These are phyloP conservation scores for Rhodotorula paludigena DNA, from an alignment of 768 basidiomycete species.

Conservation along the genomic window DNA sequence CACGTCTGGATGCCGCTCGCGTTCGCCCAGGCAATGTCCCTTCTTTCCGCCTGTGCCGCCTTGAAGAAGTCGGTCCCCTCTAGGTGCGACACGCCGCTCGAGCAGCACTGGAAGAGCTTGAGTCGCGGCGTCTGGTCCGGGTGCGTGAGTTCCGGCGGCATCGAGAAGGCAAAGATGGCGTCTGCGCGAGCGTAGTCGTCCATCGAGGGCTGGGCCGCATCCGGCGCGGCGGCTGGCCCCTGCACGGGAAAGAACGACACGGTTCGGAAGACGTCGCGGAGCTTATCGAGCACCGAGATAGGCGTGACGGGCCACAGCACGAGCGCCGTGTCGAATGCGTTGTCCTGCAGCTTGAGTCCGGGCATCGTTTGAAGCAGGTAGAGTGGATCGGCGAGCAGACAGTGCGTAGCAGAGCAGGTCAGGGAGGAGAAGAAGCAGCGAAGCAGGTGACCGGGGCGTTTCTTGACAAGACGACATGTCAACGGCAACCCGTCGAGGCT, in stretches of 20 bases:
- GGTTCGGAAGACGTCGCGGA: not conserved
- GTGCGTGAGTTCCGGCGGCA: not conserved
- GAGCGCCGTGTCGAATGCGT: not conserved
- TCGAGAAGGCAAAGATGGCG: not conserved
- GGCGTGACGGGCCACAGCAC: not conserved
- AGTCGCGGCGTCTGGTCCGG: not conserved
- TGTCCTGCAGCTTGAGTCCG: not conserved
- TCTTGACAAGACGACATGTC: too few relatives aligned
- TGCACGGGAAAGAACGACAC: constrained; percentile 58
- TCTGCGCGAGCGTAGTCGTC: not conserved
- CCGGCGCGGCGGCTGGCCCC: constrained; percentile 75
- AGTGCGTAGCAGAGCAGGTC: too few relatives aligned
- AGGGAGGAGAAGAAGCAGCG: too few relatives aligned
- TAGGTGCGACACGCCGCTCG: not conserved
- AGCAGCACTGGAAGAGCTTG: not conserved
- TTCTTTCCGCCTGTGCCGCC: not conserved
- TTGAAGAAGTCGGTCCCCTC: not conserved
- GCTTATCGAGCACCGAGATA: not conserved
- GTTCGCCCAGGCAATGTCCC: not conserved
- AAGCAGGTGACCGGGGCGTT: too few relatives aligned
- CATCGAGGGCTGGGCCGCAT: constrained; percentile 44
- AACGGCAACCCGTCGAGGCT: too few relatives aligned
- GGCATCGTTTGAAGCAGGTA: not conserved
- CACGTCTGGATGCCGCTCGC: constrained; percentile 1
- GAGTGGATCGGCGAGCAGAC: too few relatives aligned